Evolutionary conservation across 106 monocot genomes (phyloP).

Genomic region (Allium sativum): DNA sequence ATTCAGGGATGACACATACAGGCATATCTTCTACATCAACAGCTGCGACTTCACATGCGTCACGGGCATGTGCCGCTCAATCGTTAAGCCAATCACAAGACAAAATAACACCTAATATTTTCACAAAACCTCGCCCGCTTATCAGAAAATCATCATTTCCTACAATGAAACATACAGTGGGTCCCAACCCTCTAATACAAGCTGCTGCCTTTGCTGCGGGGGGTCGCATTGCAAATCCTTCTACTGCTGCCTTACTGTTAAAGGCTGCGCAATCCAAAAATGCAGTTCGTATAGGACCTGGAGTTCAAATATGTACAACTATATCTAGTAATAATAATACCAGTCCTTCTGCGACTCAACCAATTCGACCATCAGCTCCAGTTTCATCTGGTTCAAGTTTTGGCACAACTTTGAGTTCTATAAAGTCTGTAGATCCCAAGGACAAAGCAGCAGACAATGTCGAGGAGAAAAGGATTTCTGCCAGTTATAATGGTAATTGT

Average conservation of each 20-base stretch:
- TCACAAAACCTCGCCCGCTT: no score
- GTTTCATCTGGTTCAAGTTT: neutral
- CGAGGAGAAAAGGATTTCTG: neutral
- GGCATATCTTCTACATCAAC: conserved; percentile 2
- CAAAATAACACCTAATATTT: conserved; percentile 1
- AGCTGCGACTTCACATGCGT: conserved; percentile 5
- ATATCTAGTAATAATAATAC: neutral
- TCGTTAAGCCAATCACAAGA: conserved; percentile 4
- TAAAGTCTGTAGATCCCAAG: neutral
- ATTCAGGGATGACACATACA: neutral
- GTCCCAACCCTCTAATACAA: conserved; percentile 34
- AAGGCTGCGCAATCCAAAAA: conserved; percentile 57
- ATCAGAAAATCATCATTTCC: conserved; percentile 4
- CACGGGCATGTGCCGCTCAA: conserved; percentile 3
- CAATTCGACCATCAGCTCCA: no score
- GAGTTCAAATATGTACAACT: conserved; percentile 13
- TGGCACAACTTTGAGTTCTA: neutral
- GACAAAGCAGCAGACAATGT: conserved; percentile 4
- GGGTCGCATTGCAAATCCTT: conserved; percentile 41
- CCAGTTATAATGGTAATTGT: neutral
- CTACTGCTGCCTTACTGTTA: conserved; percentile 34
- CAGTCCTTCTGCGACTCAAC: neutral
- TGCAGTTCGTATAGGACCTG: conserved; percentile 41
- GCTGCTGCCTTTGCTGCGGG: conserved; percentile 67
- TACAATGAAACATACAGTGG: conserved; percentile 11